Evolutionary conservation across 2,329 filamentous ascomycete genomes (phyloP), one percentile per base, ranked within the genome.

Genomic region (Cercospora beticola): DNA sequence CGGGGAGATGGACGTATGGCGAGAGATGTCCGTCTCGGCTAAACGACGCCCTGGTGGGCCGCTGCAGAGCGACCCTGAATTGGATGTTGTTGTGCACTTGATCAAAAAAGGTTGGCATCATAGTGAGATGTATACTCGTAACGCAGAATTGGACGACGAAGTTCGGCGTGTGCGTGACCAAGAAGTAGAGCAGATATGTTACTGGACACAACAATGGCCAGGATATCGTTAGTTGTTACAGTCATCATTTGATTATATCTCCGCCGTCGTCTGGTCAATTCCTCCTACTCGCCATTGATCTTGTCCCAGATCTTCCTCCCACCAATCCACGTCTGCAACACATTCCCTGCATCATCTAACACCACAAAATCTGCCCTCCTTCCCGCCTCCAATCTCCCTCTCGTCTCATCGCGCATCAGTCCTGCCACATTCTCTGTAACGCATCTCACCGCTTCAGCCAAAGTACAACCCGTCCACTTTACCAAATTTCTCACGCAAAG

Each of bases 401-500:
- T 78, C 33, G 75, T 74, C n/a, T 74, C 74, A 70, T 84, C 81
- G 0, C 81, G 81, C 84, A 86, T 86, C n/a, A 86, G 75, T 18
- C 76, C 78, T 4, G 80, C 83, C 56, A 86, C 78, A 72, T 85
- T 86, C 77, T 86, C 82, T 16, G 83, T 85, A 9, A 83, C 83
- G 36, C 81, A 83, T 46, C 79, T 74, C 61, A 85, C 83, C 3
- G 83, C 84, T 73, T 84, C 80, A 2, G 83, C 82, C 57, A 86
- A 75, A 21, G 75, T 77, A 71, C 83, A 84, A 4, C 82, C 83
- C 69, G 73, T 81, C 82, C 83, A 85, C 62, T 73, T 68, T 75
- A 83, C 80, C 66, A 84, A 68, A 71, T 85, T 86, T 59, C 81
- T 77, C 14, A 87, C 81, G 67, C 84, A 84, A 67, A 86, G 79